phyloP scores from a whole-genome alignment of 371 early-diverging fungal genomes.

The Saksenaea vasiformis region DNA sequence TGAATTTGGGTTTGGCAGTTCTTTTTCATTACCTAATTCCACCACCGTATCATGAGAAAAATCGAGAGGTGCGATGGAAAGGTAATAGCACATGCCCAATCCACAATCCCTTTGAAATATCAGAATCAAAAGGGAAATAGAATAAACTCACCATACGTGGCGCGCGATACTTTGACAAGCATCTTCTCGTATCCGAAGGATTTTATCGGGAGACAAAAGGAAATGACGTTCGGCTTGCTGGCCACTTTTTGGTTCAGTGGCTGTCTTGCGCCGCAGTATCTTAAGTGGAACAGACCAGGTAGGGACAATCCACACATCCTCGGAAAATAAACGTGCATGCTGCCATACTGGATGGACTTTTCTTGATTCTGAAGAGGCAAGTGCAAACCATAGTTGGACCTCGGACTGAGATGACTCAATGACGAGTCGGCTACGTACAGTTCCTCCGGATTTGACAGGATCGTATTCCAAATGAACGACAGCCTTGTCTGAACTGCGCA shows the following conservation, averaged over 20 bases:
- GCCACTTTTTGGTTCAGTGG: constrained; percentile 20
- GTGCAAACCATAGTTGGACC: constrained; percentile 20
- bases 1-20: not conserved
- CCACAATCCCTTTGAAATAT: constrained; percentile 43
- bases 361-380: constrained; percentile 1
- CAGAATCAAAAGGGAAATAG: no score
- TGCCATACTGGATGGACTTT: constrained; percentile 27
- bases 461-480: constrained; percentile 22
- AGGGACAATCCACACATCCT: constrained; percentile 36
- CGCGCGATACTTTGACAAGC: constrained; percentile 42
- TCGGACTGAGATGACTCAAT: constrained; percentile 17
- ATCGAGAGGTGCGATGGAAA: constrained; percentile 4
- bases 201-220: not conserved
- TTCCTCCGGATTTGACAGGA: constrained; percentile 37
- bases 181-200: constrained; percentile 36
- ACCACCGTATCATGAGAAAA: not conserved
- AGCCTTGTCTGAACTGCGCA: not conserved
- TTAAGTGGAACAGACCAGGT: constrained; percentile 35
- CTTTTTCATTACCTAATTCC: not conserved
- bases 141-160: constrained; percentile 41
- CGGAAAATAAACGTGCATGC: constrained; percentile 9
- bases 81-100: constrained; percentile 37
- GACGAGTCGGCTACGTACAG: constrained; percentile 23
- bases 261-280: constrained; percentile 13
- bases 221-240: constrained; percentile 28